Evolutionary conservation across 257 asterid species (phyloP).

Genomic region (Salvia miltiorrhiza): DNA sequence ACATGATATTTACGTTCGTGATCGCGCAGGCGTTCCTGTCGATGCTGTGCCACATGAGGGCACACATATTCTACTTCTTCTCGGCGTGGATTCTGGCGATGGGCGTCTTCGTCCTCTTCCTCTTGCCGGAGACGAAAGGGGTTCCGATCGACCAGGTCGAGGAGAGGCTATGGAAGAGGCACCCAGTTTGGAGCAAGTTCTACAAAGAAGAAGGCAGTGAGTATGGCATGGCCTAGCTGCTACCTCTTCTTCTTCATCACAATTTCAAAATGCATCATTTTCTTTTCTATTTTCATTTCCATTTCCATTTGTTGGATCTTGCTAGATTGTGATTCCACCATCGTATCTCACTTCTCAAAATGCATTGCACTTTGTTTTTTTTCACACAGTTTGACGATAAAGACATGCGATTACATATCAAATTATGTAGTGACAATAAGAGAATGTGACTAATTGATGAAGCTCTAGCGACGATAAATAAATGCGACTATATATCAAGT

Average conservation of each 20-base stretch:
- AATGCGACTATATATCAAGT: too few species aligned
- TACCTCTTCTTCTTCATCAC: not conserved
- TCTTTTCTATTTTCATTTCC: not conserved
- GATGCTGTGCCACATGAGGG: constrained; percentile 81
- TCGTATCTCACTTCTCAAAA: too few species aligned
- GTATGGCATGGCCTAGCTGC: not conserved
- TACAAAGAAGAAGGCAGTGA: constrained; percentile 1
- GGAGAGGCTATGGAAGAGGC: constrained; percentile 81
- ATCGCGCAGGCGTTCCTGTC: constrained; percentile 88
- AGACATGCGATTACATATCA: too few species aligned
- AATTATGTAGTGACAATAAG: too few species aligned
- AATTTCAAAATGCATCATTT: not conserved
- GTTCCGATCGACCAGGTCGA: constrained; percentile 89
- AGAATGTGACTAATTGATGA: too few species aligned
- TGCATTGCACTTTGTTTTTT: too few species aligned
- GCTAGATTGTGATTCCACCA: too few species aligned
- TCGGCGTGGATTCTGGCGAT: constrained; percentile 70
- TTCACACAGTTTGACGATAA: too few species aligned
- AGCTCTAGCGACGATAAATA: too few species aligned
- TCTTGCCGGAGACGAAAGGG: constrained; percentile 85
- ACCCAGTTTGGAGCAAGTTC: constrained; percentile 83
- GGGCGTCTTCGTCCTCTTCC: constrained; percentile 68
- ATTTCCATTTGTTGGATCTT: not conserved
- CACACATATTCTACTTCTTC: constrained; percentile 65
- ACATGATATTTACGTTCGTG: constrained; percentile 69